Percentiles rank a stretch among this genome's conserved stretches.
These are phyloP conservation scores for Petrea volubilis DNA, from an alignment of 257 asterid genomes.

Conservation along the genomic window DNA sequence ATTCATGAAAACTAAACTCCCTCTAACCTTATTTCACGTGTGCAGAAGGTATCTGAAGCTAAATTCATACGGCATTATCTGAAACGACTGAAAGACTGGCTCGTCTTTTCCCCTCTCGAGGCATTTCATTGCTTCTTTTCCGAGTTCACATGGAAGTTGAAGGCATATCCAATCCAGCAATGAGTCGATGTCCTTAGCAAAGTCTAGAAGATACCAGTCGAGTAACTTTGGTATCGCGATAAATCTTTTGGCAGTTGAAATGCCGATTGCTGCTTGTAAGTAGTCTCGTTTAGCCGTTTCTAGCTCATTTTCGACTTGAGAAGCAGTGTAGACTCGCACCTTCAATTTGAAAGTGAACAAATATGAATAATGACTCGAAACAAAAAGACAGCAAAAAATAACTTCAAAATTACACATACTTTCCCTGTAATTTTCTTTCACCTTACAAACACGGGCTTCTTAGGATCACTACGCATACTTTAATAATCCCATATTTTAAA, in stretches of 20 bases:
- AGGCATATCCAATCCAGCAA: conserved; percentile 79
- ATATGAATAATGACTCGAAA: neutral
- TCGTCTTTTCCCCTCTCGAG: conserved; percentile 52
- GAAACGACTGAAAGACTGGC: conserved; percentile 45
- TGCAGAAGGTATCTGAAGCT: conserved; percentile 70
- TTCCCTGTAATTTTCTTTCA: no score
- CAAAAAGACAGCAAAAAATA: neutral
- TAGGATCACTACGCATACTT: no score
- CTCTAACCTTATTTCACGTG: conserved; percentile 37
- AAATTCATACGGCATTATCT: conserved; percentile 68
- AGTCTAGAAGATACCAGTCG: conserved; percentile 81
- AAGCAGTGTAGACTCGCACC: conserved; percentile 76
- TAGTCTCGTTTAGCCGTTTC: conserved; percentile 68
- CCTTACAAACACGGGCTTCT: no score
- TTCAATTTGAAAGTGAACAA: conserved; percentile 19
- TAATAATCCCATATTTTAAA: no score
- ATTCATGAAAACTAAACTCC: neutral
- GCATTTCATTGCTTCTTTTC: conserved; percentile 73
- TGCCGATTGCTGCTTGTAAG: conserved; percentile 69
- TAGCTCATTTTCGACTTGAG: conserved; percentile 65
- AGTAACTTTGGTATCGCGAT: conserved; percentile 65
- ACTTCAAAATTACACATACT: no score
- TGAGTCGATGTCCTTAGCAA: conserved; percentile 75
- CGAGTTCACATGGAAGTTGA: conserved; percentile 59
- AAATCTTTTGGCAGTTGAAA: conserved; percentile 43